These are phyloP conservation scores for Somion occarium DNA, from an alignment of 1,284 basidiomycete genomes.

Conservation along the genomic window DNA sequence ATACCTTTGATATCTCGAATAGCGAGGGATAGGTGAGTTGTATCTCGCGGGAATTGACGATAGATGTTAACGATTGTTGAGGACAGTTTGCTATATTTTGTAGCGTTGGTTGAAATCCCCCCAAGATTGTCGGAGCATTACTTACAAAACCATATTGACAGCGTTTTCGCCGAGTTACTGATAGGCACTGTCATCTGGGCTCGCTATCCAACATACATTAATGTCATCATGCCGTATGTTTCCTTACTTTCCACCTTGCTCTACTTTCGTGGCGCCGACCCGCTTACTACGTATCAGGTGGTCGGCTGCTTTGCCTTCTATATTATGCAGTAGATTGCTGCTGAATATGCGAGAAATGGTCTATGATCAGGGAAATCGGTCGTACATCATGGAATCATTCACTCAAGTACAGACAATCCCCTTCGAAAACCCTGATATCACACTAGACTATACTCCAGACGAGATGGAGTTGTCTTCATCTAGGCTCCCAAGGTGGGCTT, in stretches of 20 bases:
- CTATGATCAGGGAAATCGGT: not conserved
- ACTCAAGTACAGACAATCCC: not conserved
- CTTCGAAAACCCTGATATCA: too few relatives aligned
- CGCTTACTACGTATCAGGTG: slow-evolving; percentile 14
- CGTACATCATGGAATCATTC: slow-evolving; percentile 13
- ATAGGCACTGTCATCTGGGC: slow-evolving; percentile 23
- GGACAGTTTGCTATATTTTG: slow-evolving; percentile 18
- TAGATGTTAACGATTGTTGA: not conserved
- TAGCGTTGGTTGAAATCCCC: slow-evolving; percentile 10
- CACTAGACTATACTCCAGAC: too few relatives aligned
- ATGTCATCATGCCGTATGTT: slow-evolving; percentile 25
- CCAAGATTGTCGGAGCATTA: slow-evolving; percentile 3
- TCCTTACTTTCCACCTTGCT: not conserved
- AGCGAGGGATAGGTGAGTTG: slow-evolving; percentile 18
- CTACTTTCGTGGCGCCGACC: not conserved
- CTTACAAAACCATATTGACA: slow-evolving; percentile 8
- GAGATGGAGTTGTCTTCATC: too few relatives aligned
- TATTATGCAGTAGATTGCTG: slow-evolving; percentile 17
- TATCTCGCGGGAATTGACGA: too few relatives aligned
- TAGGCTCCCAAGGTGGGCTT: too few relatives aligned
- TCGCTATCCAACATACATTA: slow-evolving; percentile 19
- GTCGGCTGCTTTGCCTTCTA: slow-evolving; percentile 19
- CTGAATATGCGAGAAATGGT: slow-evolving; percentile 17
- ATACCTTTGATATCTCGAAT: slow-evolving; percentile 11
- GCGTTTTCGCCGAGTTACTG: slow-evolving; percentile 20